Percentiles rank a stretch among this genome's conserved stretches.
Evolutionary conservation across 164 flowering plant genomes (phyloP).

Genomic region (Dillenia turbinata): DNA sequence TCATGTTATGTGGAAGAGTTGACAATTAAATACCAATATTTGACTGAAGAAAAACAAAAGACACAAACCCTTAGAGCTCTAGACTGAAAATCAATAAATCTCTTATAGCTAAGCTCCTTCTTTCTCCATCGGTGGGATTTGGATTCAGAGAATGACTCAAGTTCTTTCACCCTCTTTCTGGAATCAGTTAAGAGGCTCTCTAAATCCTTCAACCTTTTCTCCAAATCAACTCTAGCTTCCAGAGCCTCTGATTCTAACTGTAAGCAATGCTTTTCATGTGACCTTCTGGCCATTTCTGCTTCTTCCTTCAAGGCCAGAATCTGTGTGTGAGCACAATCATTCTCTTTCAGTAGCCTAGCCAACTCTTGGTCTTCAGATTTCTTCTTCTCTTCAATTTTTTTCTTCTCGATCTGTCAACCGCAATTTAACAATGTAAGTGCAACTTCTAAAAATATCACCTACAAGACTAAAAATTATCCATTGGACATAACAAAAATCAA

Average conservation of each 20-base stretch:
- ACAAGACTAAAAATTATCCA: too few relatives aligned
- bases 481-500: too few relatives aligned
- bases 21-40: neutral
- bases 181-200: conserved; percentile 52
- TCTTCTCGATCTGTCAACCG: conserved; percentile 60
- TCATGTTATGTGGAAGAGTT: conserved; percentile 2
- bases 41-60: neutral
- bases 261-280: conserved; percentile 38
- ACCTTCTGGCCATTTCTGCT: conserved; percentile 36
- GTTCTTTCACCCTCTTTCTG: conserved; percentile 49
- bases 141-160: conserved; percentile 50
- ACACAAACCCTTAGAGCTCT: conserved; percentile 52
- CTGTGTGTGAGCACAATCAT: conserved; percentile 37
- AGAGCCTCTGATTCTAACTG: conserved; percentile 46
- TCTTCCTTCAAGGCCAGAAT: conserved; percentile 53
- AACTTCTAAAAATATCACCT: too few relatives aligned
- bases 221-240: conserved; percentile 41
- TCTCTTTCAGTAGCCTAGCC: conserved; percentile 51
- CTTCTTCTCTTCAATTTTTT: conserved; percentile 56
- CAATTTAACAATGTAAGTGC: neutral
- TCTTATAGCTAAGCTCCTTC: conserved; percentile 47
- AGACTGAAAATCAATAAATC: conserved; percentile 45
- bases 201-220: conserved; percentile 53
- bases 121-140: conserved; percentile 50
- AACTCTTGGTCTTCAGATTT: conserved; percentile 62